These are phyloP conservation scores for Vicia faba DNA, from an alignment of 306 rosid species.

Conservation along the genomic window DNA sequence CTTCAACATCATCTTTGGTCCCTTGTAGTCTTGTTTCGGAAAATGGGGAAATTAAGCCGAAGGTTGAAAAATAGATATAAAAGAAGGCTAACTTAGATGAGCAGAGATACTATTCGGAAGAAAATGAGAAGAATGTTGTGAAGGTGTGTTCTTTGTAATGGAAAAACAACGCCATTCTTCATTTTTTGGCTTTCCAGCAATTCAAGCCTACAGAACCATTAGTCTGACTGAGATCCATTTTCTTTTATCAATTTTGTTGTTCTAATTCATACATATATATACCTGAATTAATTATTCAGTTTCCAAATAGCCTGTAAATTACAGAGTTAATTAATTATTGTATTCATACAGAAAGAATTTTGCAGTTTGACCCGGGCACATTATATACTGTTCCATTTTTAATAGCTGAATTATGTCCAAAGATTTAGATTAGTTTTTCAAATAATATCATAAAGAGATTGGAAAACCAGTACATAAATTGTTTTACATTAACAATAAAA, in stretches of 20 bases:
- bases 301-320: slow-evolving; percentile 68
- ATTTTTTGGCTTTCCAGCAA: slow-evolving; percentile 41
- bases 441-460: neutral
- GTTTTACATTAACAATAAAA: too few relatives aligned
- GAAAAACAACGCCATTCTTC: slow-evolving; percentile 36
- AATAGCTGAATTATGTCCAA: neutral
- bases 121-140: slow-evolving; percentile 25
- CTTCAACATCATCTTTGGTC: slow-evolving; percentile 35
- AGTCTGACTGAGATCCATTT: slow-evolving; percentile 47
- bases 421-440: neutral
- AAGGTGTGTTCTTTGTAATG: slow-evolving; percentile 45
- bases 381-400: slow-evolving; percentile 15
- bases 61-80: slow-evolving; percentile 54
- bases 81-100: slow-evolving; percentile 46
- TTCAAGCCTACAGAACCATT: slow-evolving; percentile 42
- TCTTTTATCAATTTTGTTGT: slow-evolving; percentile 35
- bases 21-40: slow-evolving; percentile 48
- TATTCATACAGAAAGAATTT: slow-evolving; percentile 29
- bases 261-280: slow-evolving; percentile 45
- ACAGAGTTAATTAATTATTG: slow-evolving; percentile 45
- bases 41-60: slow-evolving; percentile 57
- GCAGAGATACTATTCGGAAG: slow-evolving; percentile 35
- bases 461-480: neutral
- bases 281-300: slow-evolving; percentile 57
- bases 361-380: slow-evolving; percentile 28